These are phyloP conservation scores for Aspergillus tamarii DNA, from an alignment of 2,329 filamentous ascomycete genomes.

Conservation along the genomic window DNA sequence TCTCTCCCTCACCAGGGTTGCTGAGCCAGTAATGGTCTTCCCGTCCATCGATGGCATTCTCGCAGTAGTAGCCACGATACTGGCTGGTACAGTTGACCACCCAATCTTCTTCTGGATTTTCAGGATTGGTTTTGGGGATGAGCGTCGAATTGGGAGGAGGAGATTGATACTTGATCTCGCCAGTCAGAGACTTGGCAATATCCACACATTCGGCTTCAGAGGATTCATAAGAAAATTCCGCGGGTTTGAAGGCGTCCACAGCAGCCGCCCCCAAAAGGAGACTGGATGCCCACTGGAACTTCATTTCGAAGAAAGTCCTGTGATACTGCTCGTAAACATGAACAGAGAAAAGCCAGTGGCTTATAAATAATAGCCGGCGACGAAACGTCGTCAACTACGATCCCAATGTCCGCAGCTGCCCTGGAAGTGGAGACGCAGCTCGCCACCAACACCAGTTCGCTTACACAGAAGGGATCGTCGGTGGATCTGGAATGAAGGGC, in stretches of 20 bases:
- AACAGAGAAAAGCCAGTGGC: background rate
- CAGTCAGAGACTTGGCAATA: background rate
- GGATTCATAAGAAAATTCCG: constrained; percentile 20
- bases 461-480: background rate
- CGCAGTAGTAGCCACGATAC: constrained; percentile 10
- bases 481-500: background rate
- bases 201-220: constrained; percentile 10
- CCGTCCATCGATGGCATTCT: constrained; percentile 19
- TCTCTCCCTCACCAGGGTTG: background rate
- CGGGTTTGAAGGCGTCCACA: constrained; percentile 20
- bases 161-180: constrained; percentile 10
- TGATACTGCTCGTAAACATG: background rate
- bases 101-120: background rate
- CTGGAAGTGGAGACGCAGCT: background rate
- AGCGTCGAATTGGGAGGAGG: constrained; percentile 10
- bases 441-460: background rate
- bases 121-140: constrained; percentile 7
- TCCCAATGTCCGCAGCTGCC: background rate
- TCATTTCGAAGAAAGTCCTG: constrained; percentile 11
- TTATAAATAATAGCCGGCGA: constrained; percentile 4
- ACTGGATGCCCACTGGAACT: constrained; percentile 15
- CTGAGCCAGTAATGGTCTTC: constrained; percentile 21
- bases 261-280: constrained; percentile 16
- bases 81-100: constrained; percentile 9
- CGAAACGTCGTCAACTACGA: background rate